These are phyloP conservation scores for Aegilops tauschii DNA, from an alignment of 176 grass and related monocot species.

Conservation along the genomic window DNA sequence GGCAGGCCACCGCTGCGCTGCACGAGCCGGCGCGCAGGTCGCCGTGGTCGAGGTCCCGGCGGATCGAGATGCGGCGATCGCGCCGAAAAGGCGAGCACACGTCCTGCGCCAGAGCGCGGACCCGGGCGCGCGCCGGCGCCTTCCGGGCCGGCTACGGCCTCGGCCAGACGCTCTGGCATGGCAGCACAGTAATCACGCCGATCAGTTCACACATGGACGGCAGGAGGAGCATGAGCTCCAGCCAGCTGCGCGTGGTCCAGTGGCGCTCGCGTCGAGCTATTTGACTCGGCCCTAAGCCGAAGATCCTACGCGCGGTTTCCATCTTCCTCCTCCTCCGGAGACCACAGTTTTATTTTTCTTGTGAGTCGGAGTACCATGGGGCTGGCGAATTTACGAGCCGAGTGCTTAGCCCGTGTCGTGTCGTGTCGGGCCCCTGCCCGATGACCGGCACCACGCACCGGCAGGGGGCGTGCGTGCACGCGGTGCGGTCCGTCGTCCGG, in stretches of 20 bases:
- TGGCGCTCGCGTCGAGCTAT: too few relatives aligned
- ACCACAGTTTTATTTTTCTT: too few relatives aligned
- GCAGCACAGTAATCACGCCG: neutral
- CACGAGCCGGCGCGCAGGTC: neutral
- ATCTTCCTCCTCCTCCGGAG: too few relatives aligned
- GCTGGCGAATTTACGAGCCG: too few relatives aligned
- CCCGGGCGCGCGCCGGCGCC: neutral
- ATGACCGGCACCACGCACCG: too few relatives aligned
- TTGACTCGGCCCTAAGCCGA: too few relatives aligned
- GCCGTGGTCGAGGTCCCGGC: neutral
- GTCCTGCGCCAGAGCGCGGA: neutral
- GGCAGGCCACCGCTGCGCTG: neutral
- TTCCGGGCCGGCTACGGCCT: neutral
- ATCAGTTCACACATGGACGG: neutral
- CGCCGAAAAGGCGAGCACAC: neutral
- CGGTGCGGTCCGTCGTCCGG: too few relatives aligned
- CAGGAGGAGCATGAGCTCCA: neutral
- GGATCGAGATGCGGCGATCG: constrained; percentile 9
- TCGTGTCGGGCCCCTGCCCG: too few relatives aligned
- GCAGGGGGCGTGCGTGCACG: too few relatives aligned
- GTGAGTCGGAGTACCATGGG: too few relatives aligned
- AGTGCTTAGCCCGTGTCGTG: too few relatives aligned
- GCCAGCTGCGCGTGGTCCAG: neutral
- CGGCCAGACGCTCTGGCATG: neutral
- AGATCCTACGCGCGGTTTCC: too few relatives aligned